phyloP scores from a whole-genome alignment of 805 yeast genomes.

The Nakazawaea sp. region DNA sequence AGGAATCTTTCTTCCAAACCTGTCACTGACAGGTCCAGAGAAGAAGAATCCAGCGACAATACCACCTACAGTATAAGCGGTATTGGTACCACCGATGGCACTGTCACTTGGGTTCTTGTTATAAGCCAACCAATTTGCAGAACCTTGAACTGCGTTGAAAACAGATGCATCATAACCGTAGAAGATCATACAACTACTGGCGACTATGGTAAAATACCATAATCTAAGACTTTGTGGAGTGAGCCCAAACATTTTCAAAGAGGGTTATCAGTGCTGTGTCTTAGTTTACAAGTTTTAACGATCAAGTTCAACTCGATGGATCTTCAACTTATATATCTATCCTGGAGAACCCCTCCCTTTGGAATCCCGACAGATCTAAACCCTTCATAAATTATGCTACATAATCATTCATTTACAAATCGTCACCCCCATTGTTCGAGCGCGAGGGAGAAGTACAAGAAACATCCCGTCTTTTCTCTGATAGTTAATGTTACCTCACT shows the following conservation, averaged over 20 bases:
- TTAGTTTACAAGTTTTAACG: too few relatives aligned
- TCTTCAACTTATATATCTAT: too few relatives aligned
- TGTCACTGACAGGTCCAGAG: slow-evolving; percentile 25
- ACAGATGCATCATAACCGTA: slow-evolving; percentile 19
- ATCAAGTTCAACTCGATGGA: too few relatives aligned
- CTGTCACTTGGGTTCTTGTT: slow-evolving; percentile 14
- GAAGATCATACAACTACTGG: slow-evolving; percentile 17
- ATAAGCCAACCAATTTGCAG: slow-evolving; percentile 15
- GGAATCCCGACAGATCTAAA: too few relatives aligned
- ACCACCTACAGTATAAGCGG: slow-evolving; percentile 17
- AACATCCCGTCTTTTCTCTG: too few relatives aligned
- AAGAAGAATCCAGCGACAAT: slow-evolving; percentile 16
- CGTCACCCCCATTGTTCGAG: too few relatives aligned
- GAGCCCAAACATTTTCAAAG: background rate
- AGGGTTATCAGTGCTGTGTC: too few relatives aligned
- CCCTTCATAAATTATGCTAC: too few relatives aligned
- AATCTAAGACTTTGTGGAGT: background rate
- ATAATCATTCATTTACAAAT: too few relatives aligned
- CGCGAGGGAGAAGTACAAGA: too few relatives aligned
- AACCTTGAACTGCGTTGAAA: slow-evolving; percentile 17
- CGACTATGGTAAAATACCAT: slow-evolving; percentile 17
- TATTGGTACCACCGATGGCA: slow-evolving; percentile 16
- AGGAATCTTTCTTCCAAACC: slow-evolving; percentile 31
- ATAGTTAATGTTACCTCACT: too few relatives aligned
- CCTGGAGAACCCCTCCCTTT: too few relatives aligned